These are phyloP conservation scores for Suillus subalutaceus DNA, from an alignment of 768 basidiomycete genomes.

Conservation along the genomic window DNA sequence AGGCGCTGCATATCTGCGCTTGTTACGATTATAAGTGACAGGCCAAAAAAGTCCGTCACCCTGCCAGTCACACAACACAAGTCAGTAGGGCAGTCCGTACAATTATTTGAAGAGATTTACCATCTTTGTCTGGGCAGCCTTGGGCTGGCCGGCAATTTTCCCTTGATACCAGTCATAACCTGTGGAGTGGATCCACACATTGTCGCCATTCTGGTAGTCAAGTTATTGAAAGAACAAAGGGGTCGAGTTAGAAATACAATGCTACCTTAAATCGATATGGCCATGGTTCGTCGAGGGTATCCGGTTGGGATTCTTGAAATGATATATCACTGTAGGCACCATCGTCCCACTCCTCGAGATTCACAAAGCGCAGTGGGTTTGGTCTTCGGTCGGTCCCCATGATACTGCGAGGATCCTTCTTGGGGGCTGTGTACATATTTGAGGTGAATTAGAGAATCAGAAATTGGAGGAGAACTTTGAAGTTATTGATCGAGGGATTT, in stretches of 20 bases:
- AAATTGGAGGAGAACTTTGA: background rate
- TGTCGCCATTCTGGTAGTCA: slow-evolving; percentile 42
- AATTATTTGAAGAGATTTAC: slow-evolving; percentile 34
- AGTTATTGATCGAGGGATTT: background rate
- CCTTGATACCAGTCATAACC: slow-evolving; percentile 56
- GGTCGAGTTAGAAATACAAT: background rate
- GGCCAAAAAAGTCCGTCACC: slow-evolving; percentile 56
- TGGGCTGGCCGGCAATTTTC: slow-evolving; percentile 47
- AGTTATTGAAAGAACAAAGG: slow-evolving; percentile 9
- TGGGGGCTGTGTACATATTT: background rate
- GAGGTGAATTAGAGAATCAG: background rate
- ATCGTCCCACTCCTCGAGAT: slow-evolving; percentile 31
- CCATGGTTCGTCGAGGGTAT: slow-evolving; percentile 52
- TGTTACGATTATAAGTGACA: slow-evolving; percentile 44
- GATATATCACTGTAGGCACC: slow-evolving; percentile 19
- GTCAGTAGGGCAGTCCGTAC: background rate
- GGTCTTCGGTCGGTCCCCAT: slow-evolving; percentile 7
- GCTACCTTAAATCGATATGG: slow-evolving; percentile 51
- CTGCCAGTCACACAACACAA: slow-evolving; percentile 31
- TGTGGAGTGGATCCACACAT: slow-evolving; percentile 54
- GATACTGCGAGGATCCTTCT: slow-evolving; percentile 1
- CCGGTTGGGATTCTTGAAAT: slow-evolving; percentile 34
- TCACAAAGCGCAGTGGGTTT: slow-evolving; percentile 21
- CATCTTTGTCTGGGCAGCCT: slow-evolving; percentile 48
- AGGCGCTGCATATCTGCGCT: slow-evolving; percentile 64